Evolutionary conservation across 202 grass and related monocot species (phyloP), one percentile per base, ranked within the genome.

Genomic region (Hordeum pubiflorum): DNA sequence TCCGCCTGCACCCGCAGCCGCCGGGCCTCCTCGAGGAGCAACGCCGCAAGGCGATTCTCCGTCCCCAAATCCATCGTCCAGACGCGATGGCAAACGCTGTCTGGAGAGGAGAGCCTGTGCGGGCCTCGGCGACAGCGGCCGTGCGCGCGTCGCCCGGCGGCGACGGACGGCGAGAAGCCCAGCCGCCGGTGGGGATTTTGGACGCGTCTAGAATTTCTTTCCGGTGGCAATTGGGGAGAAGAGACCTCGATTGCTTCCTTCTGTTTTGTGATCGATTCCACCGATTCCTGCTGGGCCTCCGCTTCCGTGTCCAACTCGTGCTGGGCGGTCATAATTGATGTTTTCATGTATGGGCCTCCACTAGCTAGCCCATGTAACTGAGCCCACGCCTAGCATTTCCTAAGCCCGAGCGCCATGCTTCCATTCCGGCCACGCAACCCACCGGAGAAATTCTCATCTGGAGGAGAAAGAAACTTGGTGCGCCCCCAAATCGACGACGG

Each of bases 21-120:
- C 32, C 82, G 71, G 23, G 87, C 91, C 74, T 93, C 91, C 76
- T 93, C 85, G 7, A 93, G 58, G 57, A 93, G 85, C 52, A 89
- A 71, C 37, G 79, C 65, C 34, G 91, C 88, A 38, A 93, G 77
- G 14, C 76, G 76, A 62, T 93, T 90, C 85, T 90, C 88, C 3
- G 82, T 90, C 36, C 83, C 82, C 33, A 93, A 44, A 93, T 93
- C 88, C 88, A 88, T 93, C 46, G 33, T n/a, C 15, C 60, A 33
- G 8, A 22, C 26, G 14, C 46, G 4, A 32, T 13, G 1, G 10
- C 7, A 38, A 11, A 37, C 7, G 12, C 18, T 17, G 14, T 29
- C 14, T 27, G 2, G 14, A 62, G 37, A 62, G 15, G 58, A 18
- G 37, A 62, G 36, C 12, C 11, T 6, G 5, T 4, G 4, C 18